A percentile compares a stretch with the other conserved stretches of the same genome.
Evolutionary conservation across 2,329 filamentous ascomycete species (phyloP).

Genomic region (Pestalotiopsis sp.): DNA sequence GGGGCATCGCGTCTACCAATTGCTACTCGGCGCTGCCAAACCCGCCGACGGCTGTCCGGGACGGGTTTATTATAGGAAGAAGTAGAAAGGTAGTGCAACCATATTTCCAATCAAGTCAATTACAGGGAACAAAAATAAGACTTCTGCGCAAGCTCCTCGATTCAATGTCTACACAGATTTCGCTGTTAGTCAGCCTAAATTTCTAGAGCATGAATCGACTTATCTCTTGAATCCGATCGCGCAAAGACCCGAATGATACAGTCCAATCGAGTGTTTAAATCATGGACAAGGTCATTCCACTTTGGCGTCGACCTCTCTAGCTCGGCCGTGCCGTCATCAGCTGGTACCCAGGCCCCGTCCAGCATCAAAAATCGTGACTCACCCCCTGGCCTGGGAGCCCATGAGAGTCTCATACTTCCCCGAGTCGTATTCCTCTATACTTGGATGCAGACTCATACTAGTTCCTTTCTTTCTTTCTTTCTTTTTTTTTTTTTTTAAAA

Average conservation of each 20-base stretch:
- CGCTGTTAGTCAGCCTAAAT: no score
- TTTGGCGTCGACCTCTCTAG: background rate
- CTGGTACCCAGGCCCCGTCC: background rate
- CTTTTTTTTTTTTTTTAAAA: no score
- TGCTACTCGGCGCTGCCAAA: constrained; percentile 1
- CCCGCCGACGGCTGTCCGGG: constrained; percentile 2
- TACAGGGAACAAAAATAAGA: no score
- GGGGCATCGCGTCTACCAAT: background rate
- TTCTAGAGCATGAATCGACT: no score
- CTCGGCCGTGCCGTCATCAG: background rate
- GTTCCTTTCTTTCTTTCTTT: no score
- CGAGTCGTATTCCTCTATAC: no score
- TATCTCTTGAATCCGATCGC: no score
- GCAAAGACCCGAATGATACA: background rate
- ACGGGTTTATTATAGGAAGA: background rate
- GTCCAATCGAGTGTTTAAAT: background rate
- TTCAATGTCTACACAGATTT: no score
- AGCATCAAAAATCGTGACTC: background rate
- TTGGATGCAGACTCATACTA: no score
- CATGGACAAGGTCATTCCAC: background rate
- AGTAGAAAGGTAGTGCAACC: background rate
- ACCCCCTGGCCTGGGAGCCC: background rate
- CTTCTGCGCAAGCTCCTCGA: no score
- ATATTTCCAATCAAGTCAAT: no score
- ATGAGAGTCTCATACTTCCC: background rate